Evolutionary conservation across 176 grass and related monocot genomes (phyloP), one percentile per base, ranked within the genome.

Genomic region (Leersia perrieri): DNA sequence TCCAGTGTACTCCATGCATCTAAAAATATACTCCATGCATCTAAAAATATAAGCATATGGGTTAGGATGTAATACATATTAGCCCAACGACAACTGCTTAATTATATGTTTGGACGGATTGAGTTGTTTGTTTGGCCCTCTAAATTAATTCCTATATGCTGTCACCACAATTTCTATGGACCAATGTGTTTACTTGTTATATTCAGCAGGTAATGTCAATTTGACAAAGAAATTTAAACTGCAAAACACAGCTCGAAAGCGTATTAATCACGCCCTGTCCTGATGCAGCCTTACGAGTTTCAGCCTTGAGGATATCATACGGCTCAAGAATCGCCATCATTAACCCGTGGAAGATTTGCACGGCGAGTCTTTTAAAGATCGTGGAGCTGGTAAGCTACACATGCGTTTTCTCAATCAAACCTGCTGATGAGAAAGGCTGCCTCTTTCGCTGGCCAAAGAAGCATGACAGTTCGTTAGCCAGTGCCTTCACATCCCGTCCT

Each of bases 341-440:
- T 51, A 79, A 27, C 41, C 76, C 30, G 44, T 67, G 63, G 76
- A 79, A 79, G 30, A 68, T 53, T 45, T 78, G 63, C 63, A n/a
- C 11, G 63, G 40, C 30, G 62, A 79, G 42, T 36, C 63, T 79
- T 79, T 79, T 79, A 25, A 79, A 44, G 26, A 33, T 22, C 11
- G 16, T 32, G 6, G 42, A 62, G 26, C 35, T 60, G 5, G 3
- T 15, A 4, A 55, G 74, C 34, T 42, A 41, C 42, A 16, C 4
- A 31, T 13, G 11, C 26, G 26, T 44, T 32, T 30, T 30, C 9
- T 15, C 62, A 16, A 31, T 66, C 14, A 31, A 13, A 7, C 36
- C 16, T 66, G 29, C 5, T 11, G 45, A 51, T 11, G 11, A 44
- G n/a, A 64, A 78, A 78, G 38, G 61, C 28, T 66, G 76, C 20